Percentiles rank a stretch among this genome's conserved stretches.
Conservation (phyloP, 352 stramenopile genomes). For the Pythium aphanidermatum region DNA sequence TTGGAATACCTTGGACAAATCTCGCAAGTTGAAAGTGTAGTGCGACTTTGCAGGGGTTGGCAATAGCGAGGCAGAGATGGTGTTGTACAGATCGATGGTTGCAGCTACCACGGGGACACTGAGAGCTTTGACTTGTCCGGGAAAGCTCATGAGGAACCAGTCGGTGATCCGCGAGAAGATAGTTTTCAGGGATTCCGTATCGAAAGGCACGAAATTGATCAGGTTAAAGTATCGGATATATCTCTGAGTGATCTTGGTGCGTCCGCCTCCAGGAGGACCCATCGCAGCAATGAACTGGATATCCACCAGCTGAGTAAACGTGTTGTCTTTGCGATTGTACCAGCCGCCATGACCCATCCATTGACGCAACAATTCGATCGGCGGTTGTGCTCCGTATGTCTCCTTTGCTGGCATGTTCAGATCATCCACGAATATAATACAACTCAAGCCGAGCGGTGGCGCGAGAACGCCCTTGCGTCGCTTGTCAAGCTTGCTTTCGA, state of each 20-base stretch:
- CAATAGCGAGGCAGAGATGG: conserved; percentile 83
- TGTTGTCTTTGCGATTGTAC: conserved; percentile 93
- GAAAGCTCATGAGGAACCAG: conserved; percentile 87
- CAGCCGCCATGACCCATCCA: conserved; percentile 93
- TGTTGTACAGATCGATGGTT: conserved; percentile 92
- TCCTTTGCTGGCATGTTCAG: conserved; percentile 95
- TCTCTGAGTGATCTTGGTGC: conserved; percentile 90
- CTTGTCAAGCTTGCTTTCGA: conserved; percentile 93
- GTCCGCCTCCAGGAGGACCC: conserved; percentile 88
- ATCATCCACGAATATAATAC: conserved; percentile 92
- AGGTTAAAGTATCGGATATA: conserved; percentile 93
- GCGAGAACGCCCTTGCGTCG: conserved; percentile 90
- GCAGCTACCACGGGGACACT: conserved; percentile 60
- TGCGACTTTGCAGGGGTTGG: conserved; percentile 92
- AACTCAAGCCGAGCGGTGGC: conserved; percentile 85
- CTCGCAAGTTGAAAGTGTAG: conserved; percentile 94
- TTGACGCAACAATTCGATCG: conserved; percentile 90
- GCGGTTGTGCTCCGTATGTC: conserved; percentile 90
- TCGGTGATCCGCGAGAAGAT: conserved; percentile 90
- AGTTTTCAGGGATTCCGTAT: conserved; percentile 71
- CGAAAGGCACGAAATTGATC: conserved; percentile 92
- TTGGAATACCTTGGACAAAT: conserved; percentile 92
- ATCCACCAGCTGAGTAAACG: conserved; percentile 89
- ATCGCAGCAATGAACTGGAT: conserved; percentile 92
- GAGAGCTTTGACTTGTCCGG: conserved; percentile 74